Conservation (phyloP, 2,329 filamentous ascomycete species). For the Fusarium sp. region DNA sequence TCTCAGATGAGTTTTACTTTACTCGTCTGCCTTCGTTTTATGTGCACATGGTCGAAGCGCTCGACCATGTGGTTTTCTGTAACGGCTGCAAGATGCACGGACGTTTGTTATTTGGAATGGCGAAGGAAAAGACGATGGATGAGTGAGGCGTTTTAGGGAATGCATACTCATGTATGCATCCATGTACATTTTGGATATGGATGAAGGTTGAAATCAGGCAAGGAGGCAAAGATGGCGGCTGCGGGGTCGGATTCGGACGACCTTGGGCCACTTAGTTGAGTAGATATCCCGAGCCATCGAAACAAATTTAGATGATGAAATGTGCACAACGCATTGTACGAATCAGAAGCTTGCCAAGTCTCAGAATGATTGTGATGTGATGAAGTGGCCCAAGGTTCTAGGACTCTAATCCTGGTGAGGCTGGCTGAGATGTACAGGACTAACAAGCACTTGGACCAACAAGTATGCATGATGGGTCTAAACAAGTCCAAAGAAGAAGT, state of each 20-base stretch:
- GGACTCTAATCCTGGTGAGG: constrained; percentile 24
- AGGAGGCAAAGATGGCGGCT: constrained; percentile 40
- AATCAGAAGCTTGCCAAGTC: constrained; percentile 13
- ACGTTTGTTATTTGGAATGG: constrained; percentile 46
- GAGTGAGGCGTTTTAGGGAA: constrained; percentile 48
- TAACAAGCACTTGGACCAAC: background rate
- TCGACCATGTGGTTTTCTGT: constrained; percentile 46
- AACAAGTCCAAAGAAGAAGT: too few relatives aligned
- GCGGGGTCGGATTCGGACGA: constrained; percentile 23
- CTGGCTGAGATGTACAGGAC: constrained; percentile 18
- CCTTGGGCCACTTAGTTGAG: constrained; percentile 36
- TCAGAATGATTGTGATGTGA: constrained; percentile 22
- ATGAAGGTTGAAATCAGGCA: constrained; percentile 37
- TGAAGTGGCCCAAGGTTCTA: constrained; percentile 22
- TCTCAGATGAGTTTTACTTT: constrained; percentile 10
- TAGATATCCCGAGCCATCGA: constrained; percentile 47
- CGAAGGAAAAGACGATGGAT: constrained; percentile 44
- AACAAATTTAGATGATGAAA: constrained; percentile 39
- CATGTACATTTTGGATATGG: constrained; percentile 26
- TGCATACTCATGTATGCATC: constrained; percentile 39
- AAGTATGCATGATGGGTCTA: background rate
- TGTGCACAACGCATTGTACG: constrained; percentile 18
- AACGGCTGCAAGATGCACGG: constrained; percentile 48
- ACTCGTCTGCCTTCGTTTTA: constrained; percentile 41
- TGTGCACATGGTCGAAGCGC: constrained; percentile 47